Conservation (phyloP, 2,329 filamentous ascomycete genomes). For the Fusarium pseudoanthophilum region DNA sequence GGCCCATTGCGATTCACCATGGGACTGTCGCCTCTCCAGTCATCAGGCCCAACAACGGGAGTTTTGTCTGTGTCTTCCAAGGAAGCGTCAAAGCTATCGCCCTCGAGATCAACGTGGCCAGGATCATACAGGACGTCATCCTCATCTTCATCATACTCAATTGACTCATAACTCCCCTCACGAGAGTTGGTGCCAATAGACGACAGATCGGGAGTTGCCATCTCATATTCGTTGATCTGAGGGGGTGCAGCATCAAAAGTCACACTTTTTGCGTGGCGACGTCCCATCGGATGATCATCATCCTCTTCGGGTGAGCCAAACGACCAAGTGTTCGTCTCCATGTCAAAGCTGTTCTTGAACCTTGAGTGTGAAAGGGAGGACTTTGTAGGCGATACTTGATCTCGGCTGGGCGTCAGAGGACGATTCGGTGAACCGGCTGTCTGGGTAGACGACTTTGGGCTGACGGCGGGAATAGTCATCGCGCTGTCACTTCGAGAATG, state of each 20-base stretch:
- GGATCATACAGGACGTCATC: slow-evolving; percentile 70
- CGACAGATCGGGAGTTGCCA: slow-evolving; percentile 96
- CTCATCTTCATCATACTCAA: slow-evolving; percentile 78
- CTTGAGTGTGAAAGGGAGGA: slow-evolving; percentile 81
- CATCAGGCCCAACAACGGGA: slow-evolving; percentile 95
- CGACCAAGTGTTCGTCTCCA: slow-evolving; percentile 74
- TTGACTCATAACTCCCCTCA: slow-evolving; percentile 91
- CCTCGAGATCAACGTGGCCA: slow-evolving; percentile 58
- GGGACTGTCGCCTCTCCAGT: slow-evolving; percentile 84
- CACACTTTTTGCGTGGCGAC: slow-evolving; percentile 92
- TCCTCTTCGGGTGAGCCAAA: slow-evolving; percentile 71
- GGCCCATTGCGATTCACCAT: slow-evolving; percentile 45
- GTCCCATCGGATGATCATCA: slow-evolving; percentile 70
- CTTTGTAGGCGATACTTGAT: slow-evolving; percentile 83
- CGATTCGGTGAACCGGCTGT: slow-evolving; percentile 49
- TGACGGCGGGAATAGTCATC: slow-evolving; percentile 67
- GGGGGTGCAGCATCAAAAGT: slow-evolving; percentile 95
- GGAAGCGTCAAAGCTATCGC: slow-evolving; percentile 95
- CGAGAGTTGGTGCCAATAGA: slow-evolving; percentile 89
- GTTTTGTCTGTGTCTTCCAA: slow-evolving; percentile 97
- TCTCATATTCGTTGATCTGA: slow-evolving; percentile 97
- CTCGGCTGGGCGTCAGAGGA: slow-evolving; percentile 69
- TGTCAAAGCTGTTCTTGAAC: slow-evolving; percentile 76
- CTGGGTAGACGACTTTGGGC: slow-evolving; percentile 58
- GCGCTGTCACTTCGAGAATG: slow-evolving; percentile 65